Evolutionary conservation across 148 eudicot species (phyloP), one percentile per base, ranked within the genome.

Genomic region (Vaccinium myrtillus): DNA sequence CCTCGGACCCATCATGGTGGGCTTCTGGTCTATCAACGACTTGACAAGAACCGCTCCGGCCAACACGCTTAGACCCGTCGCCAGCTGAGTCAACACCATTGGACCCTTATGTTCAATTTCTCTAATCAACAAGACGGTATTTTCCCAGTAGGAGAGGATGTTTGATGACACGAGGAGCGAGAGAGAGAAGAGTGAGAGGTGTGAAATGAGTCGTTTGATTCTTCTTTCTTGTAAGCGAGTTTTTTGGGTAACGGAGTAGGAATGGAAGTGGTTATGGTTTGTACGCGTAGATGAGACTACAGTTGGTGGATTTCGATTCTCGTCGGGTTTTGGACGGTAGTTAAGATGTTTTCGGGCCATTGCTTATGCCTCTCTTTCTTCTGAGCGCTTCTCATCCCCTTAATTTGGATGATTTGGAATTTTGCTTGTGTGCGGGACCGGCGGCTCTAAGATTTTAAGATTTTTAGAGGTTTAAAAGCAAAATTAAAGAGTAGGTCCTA

Each of bases 31-130:
- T 88, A 94, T 87, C 1, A 91, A 90, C 23, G 94, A 90, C 79
- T 95, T 94, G 0, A 94, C 92, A 9, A 95, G 50, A 6, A 87
- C 94, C 2, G 96, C 96, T 5, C 98, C 98, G 54, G 98, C 98
- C 15, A 95, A 46, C 5, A 95, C 90, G 89, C 94, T 89, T 23
- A 95, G 84, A 6, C 98, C 98, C 39, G 98, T 90, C 1, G 98
- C 98, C 73, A 95, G n/a, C 82, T 91, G 97, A 77, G 95, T 86
- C 84, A 95, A 39, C 63, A 95, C 96, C 27, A 95, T 86, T 30
- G 98, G 98, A 84, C 92, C 88, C 95, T 92, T 92, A 36, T 10
- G 13, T 56, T 74, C 51, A 7, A 49, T 50, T 84, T 56, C 13
- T 30, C 51, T 15, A 30, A 53, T 49, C 23, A 53, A 32, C 6